These are phyloP conservation scores for Fistulinella prunicolor DNA, from an alignment of 768 basidiomycete species.

Conservation along the genomic window DNA sequence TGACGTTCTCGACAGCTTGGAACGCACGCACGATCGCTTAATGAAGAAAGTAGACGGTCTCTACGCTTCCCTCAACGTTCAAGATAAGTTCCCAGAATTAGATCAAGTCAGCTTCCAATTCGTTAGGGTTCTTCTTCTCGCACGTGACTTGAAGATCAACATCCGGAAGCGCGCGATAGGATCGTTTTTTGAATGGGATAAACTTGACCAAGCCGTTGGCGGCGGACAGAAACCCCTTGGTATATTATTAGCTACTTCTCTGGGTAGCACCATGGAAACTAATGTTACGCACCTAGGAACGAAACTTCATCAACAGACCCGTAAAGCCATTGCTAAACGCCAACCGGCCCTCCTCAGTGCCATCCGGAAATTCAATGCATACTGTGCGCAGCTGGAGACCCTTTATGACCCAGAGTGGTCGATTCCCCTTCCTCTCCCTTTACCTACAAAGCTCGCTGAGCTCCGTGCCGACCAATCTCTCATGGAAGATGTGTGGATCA, in stretches of 20 bases:
- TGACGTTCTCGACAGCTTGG: constrained; percentile 26
- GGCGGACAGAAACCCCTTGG: constrained; percentile 25
- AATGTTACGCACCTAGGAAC: background rate
- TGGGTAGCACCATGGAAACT: background rate
- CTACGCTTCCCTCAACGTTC: constrained; percentile 7
- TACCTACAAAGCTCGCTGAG: background rate
- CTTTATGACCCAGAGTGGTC: background rate
- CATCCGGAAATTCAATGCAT: background rate
- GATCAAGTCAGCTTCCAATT: constrained; percentile 7
- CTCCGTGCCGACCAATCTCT: background rate
- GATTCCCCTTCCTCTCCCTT: background rate
- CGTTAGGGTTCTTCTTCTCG: constrained; percentile 1
- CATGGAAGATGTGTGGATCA: background rate
- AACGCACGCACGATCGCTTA: background rate
- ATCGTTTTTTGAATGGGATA: constrained; percentile 28
- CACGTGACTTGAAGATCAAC: constrained; percentile 24
- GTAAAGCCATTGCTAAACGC: background rate
- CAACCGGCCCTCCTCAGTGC: background rate
- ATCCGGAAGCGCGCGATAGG: constrained; percentile 23
- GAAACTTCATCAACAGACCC: background rate
- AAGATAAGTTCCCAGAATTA: constrained; percentile 3
- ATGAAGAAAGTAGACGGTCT: constrained; percentile 3
- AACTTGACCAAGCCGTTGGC: constrained; percentile 21
- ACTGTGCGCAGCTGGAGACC: background rate
- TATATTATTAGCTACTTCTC: constrained; percentile 12